These are phyloP conservation scores for Claviceps fusiformis DNA, from an alignment of 2,329 filamentous ascomycete genomes.

Conservation along the genomic window DNA sequence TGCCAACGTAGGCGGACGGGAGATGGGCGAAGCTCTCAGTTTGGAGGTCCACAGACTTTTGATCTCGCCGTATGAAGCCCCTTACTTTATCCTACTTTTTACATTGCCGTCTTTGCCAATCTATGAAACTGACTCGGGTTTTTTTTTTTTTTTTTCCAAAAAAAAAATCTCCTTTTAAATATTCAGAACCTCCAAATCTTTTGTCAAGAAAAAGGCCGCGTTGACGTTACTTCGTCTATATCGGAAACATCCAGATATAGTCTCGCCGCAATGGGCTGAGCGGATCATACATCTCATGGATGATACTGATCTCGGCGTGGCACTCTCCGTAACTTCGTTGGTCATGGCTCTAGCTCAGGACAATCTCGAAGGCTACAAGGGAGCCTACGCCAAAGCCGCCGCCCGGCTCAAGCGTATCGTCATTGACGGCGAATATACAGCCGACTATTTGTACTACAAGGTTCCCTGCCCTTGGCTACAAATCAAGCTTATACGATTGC, in stretches of 20 bases:
- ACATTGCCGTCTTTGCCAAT: neutral
- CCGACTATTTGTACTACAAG: slow-evolving; percentile 96
- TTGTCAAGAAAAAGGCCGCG: slow-evolving; percentile 98
- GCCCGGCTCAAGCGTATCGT: slow-evolving; percentile 79
- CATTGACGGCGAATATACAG: slow-evolving; percentile 76
- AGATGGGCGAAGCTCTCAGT: slow-evolving; percentile 92
- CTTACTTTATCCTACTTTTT: neutral
- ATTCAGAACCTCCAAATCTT: slow-evolving; percentile 63
- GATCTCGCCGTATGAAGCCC: slow-evolving; percentile 67
- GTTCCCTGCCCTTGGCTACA: slow-evolving; percentile 99
- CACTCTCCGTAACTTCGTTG: slow-evolving; percentile 86
- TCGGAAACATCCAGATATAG: slow-evolving; percentile 84
- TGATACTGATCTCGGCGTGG: slow-evolving; percentile 84
- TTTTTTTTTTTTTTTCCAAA: no score
- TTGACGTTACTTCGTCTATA: slow-evolving; percentile 86
- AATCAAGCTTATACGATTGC: slow-evolving; percentile 77
- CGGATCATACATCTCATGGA: slow-evolving; percentile 99
- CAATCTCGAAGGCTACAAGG: slow-evolving; percentile 85
- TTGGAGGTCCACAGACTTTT: slow-evolving; percentile 83
- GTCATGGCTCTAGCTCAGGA: slow-evolving; percentile 93
- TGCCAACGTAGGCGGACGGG: slow-evolving; percentile 88
- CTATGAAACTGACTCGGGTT: no score
- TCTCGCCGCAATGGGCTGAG: slow-evolving; percentile 94
- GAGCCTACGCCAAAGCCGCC: slow-evolving; percentile 86
- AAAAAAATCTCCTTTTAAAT: neutral